Evolutionary conservation across 495 filamentous ascomycete species (phyloP), one percentile per base, ranked within the genome.

Genomic region (Neurospora sp.): DNA sequence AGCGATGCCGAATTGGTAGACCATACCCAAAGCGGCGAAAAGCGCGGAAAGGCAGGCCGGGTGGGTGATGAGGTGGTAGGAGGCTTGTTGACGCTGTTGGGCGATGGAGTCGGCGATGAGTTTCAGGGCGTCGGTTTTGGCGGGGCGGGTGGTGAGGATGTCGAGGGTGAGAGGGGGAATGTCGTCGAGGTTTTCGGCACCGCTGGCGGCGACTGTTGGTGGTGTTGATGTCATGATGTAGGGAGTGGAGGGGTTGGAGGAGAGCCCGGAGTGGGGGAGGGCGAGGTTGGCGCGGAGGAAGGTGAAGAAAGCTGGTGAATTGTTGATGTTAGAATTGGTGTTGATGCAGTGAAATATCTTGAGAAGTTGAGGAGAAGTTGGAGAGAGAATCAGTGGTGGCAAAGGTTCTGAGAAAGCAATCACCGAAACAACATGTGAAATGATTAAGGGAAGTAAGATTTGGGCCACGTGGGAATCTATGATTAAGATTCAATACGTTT

Each of bases 201-300:
- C 54, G 54, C 31, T 66, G 71, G 59, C 72, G 42, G 62, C 72
- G 75, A 70, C 76, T 73, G 73, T 75, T 59, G 70, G 59, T 38
- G 59, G 35, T 14, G 39, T 12, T 31, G 59, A 14, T 16, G 54
- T 12, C 54, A 66, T 66, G 12, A 14, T 4, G 23, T 81, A 77
- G 42, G 85, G 85, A 10, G 83, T 83, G 16, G 78, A 80, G 38
- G 77, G 75, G 72, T 79, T 79, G 73, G 81, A 83, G 23, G 84
- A 84, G 74, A 84, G 75, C 54, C 54, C 54, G 39, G 82, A 84
- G 44, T 86, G 79, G 20, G 83, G 84, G 42, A 87, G 85, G 48
- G 86, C 84, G 72, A 88, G 83, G 76, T 88, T 88, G 71, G 86
- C 87, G 69, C 86, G 84, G 35, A 88, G 81, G 77, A 87, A 88